A percentile compares a stretch with the other conserved stretches of the same genome.
Evolutionary conservation across 805 yeast species (phyloP).

Genomic region (Zygosaccharomyces rouxii): DNA sequence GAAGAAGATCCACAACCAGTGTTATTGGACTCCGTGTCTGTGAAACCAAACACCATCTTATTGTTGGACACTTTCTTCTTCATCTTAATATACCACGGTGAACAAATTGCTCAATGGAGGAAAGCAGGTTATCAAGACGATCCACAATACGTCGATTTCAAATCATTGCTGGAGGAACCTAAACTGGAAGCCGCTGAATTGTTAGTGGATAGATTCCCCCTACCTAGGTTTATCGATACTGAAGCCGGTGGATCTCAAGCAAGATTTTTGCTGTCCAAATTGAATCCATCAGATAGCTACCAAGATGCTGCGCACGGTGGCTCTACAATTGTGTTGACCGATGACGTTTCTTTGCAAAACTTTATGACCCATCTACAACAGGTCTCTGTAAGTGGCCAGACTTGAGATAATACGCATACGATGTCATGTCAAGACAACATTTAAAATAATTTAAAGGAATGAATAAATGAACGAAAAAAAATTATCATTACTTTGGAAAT

Average conservation of each 20-base stretch:
- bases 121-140: conserved; percentile 90
- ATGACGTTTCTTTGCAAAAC: conserved; percentile 90
- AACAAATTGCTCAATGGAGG: conserved; percentile 93
- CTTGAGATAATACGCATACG: conserved; percentile 13
- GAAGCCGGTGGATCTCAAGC: conserved; percentile 99
- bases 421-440: conserved; percentile 2
- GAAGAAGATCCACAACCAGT: conserved; percentile 89
- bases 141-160: conserved; percentile 84
- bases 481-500: conserved; percentile 2
- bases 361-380: conserved; percentile 93
- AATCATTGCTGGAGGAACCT: conserved; percentile 81
- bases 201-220: conserved; percentile 89
- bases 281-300: conserved; percentile 89
- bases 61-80: conserved; percentile 95
- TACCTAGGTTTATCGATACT: conserved; percentile 95
- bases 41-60: conserved; percentile 81
- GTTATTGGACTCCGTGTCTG: conserved; percentile 85
- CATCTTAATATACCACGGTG: conserved; percentile 92
- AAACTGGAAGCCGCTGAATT: conserved; percentile 88
- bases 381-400: conserved; percentile 63
- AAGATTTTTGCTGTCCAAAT: conserved; percentile 87
- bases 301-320: conserved; percentile 49
- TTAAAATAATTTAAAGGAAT: not conserved
- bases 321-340: conserved; percentile 84
- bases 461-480: not conserved